Conservation (phyloP, 2,329 filamentous ascomycete genomes). For the Seiridium unicorne region DNA sequence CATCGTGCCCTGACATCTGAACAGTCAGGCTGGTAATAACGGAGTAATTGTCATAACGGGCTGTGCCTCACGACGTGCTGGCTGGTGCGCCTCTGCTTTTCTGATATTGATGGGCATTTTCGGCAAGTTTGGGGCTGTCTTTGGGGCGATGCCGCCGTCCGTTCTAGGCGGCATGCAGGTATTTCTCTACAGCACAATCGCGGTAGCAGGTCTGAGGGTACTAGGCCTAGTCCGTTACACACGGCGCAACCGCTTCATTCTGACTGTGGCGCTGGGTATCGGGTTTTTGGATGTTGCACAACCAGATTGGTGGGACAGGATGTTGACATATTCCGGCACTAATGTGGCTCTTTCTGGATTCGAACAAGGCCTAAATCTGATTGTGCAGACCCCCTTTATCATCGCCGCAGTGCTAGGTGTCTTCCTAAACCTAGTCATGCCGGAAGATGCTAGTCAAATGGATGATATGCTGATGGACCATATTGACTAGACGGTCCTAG, state of each 20-base stretch:
- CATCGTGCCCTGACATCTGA: not conserved
- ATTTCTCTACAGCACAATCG: conserved; percentile 66
- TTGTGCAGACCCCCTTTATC: conserved; percentile 39
- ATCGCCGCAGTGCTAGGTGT: conserved; percentile 40
- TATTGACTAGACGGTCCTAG: no score
- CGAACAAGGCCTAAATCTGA: conserved; percentile 36
- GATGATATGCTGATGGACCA: conserved; percentile 19
- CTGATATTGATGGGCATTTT: conserved; percentile 69
- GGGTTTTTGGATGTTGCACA: conserved; percentile 50
- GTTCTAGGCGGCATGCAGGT: conserved; percentile 51
- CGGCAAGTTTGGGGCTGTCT: conserved; percentile 67
- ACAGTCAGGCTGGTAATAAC: conserved; percentile 67
- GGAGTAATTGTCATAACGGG: conserved; percentile 67
- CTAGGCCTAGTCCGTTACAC: conserved; percentile 62
- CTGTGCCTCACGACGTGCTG: conserved; percentile 67
- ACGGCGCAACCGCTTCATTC: conserved; percentile 63
- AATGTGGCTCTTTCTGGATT: conserved; percentile 36
- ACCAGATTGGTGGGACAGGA: conserved; percentile 35
- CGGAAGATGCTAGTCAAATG: conserved; percentile 26
- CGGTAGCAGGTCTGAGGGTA: conserved; percentile 65
- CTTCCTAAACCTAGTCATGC: conserved; percentile 39
- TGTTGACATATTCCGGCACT: conserved; percentile 33
- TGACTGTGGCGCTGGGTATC: conserved; percentile 59
- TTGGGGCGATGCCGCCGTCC: conserved; percentile 61
- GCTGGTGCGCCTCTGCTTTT: conserved; percentile 65